phyloP scores from a whole-genome alignment of 345 rosid species.

The Eucalyptus victrix region DNA sequence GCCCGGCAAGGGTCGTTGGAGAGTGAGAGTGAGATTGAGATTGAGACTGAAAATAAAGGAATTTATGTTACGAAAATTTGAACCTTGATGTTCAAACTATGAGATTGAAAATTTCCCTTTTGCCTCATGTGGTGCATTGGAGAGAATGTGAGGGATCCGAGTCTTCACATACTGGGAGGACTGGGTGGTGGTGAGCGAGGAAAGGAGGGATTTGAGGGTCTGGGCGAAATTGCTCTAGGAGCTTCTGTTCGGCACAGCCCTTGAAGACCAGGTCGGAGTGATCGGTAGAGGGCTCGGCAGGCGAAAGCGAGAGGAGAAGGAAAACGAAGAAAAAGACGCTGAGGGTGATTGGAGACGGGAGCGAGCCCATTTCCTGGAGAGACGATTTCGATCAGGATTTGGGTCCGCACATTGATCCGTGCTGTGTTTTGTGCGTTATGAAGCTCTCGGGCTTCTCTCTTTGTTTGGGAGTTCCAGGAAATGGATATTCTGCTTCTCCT shows the following conservation, averaged over 20 bases:
- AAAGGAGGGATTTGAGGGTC: slow-evolving; percentile 41
- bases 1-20: too few relatives aligned
- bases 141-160: not conserved
- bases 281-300: not conserved
- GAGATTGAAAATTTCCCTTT: not conserved
- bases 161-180: slow-evolving; percentile 19
- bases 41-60: too few relatives aligned
- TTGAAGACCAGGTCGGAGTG: slow-evolving; percentile 38
- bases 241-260: slow-evolving; percentile 54
- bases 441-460: too few relatives aligned
- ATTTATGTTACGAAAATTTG: too few relatives aligned
- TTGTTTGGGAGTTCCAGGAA: too few relatives aligned
- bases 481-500: too few relatives aligned
- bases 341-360: not conserved
- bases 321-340: not conserved
- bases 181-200: slow-evolving; percentile 36
- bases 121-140: not conserved
- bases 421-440: too few relatives aligned
- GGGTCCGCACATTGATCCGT: too few relatives aligned
- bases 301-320: not conserved
- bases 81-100: too few relatives aligned
- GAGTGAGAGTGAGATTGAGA: too few relatives aligned
- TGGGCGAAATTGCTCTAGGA: slow-evolving; percentile 38
- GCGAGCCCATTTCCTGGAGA: not conserved
- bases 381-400: not conserved